These are phyloP conservation scores for Solanum pennellii DNA, from an alignment of 257 asterid genomes.

Conservation along the genomic window DNA sequence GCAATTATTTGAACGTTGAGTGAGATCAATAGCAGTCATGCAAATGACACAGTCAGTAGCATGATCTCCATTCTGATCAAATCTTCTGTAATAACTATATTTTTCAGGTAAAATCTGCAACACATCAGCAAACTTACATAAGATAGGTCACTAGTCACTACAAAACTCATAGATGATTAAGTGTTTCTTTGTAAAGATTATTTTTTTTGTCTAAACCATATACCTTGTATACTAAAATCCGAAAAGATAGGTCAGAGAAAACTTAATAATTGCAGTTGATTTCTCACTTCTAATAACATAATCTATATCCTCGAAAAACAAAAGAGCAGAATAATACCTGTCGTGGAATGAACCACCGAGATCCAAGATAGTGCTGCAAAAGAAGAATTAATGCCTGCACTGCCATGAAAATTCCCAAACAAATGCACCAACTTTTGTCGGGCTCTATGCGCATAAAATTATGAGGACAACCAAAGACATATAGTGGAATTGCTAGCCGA, in stretches of 20 bases:
- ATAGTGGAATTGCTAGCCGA: conserved; percentile 79
- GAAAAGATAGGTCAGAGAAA: not conserved
- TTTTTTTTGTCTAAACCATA: not conserved
- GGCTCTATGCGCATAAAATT: conserved; percentile 94
- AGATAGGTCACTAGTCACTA: conserved; percentile 1
- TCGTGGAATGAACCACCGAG: conserved; percentile 91
- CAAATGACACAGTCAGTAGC: conserved; percentile 85
- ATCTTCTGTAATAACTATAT: conserved; percentile 73
- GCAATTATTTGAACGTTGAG: conserved; percentile 67
- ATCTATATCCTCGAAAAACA: not conserved
- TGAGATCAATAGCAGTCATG: conserved; percentile 73
- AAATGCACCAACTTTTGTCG: conserved; percentile 60
- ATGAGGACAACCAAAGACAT: conserved; percentile 82
- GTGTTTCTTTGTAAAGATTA: not conserved
- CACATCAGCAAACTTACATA: not conserved
- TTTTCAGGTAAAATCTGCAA: conserved; percentile 88
- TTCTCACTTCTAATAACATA: not conserved
- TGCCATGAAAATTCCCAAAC: conserved; percentile 59
- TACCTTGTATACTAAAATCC: not conserved
- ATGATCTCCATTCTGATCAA: conserved; percentile 47
- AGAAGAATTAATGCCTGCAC: conserved; percentile 71
- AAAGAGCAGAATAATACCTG: conserved; percentile 40
- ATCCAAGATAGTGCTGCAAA: conserved; percentile 86
- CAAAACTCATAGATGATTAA: not conserved
- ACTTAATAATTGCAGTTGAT: not conserved